Evolutionary conservation across 1,284 basidiomycete species (phyloP).

Genomic region (Sporisorium scitamineum): DNA sequence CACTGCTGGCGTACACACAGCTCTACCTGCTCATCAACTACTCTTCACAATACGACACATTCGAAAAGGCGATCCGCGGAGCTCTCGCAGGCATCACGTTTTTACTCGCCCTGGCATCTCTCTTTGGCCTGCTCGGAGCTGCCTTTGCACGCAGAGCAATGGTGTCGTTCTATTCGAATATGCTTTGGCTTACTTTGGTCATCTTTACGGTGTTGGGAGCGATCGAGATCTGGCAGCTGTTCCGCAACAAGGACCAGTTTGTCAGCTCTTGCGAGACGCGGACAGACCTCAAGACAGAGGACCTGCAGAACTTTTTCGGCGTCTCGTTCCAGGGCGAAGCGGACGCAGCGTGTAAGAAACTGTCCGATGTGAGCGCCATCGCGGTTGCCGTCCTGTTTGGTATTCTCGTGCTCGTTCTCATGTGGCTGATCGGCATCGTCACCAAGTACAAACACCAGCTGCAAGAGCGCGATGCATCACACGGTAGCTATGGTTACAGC

Average conservation of each 20-base stretch:
- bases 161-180: conserved; percentile 36
- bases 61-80: conserved; percentile 24
- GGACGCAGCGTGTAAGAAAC: conserved; percentile 14
- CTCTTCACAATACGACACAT: conserved; percentile 12
- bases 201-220: conserved; percentile 23
- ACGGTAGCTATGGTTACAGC: neutral
- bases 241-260: conserved; percentile 11
- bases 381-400: conserved; percentile 23
- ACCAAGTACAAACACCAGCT: conserved; percentile 35
- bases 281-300: conserved; percentile 5
- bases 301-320: conserved; percentile 19
- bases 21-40: conserved; percentile 30
- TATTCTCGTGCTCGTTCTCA: conserved; percentile 24
- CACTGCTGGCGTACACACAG: conserved; percentile 24
- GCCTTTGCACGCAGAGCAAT: conserved; percentile 11
- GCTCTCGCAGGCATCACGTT: conserved; percentile 34
- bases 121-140: conserved; percentile 32
- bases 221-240: conserved; percentile 32
- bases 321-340: conserved; percentile 5
- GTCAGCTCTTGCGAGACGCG: conserved; percentile 8
- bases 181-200: conserved; percentile 27
- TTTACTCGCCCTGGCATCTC: conserved; percentile 19
- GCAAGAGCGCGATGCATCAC: conserved; percentile 5
- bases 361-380: conserved; percentile 18
- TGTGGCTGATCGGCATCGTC: conserved; percentile 34